These are phyloP conservation scores for Fusarium xyrophilum DNA, from an alignment of 2,329 filamentous ascomycete species.

Conservation along the genomic window DNA sequence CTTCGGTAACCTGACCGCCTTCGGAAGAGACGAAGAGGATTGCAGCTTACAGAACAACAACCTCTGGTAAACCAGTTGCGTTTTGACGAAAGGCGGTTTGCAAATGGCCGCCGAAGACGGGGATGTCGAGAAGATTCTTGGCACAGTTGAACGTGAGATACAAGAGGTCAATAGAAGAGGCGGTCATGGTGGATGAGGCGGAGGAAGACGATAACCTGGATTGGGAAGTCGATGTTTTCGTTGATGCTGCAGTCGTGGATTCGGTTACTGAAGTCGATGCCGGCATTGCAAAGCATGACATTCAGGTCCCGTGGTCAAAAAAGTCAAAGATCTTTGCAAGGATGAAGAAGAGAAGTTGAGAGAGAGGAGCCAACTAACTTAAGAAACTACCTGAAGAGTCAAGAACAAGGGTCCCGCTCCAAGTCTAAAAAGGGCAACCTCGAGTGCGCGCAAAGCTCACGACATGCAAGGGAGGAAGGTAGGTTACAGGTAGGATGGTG, in stretches of 20 bases:
- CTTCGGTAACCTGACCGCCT: constrained; percentile 6
- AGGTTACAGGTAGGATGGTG: background rate
- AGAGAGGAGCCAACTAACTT: background rate
- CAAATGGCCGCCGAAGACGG: constrained; percentile 75
- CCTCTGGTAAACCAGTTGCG: constrained; percentile 56
- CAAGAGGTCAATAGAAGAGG: constrained; percentile 70
- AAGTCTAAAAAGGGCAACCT: constrained; percentile 18
- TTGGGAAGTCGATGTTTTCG: constrained; percentile 3
- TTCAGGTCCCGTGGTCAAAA: background rate
- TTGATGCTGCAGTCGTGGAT: background rate
- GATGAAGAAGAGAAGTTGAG: background rate
- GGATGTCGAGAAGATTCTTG: constrained; percentile 71
- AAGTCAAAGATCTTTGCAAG: background rate
- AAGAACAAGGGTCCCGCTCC: constrained; percentile 15
- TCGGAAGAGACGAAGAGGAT: constrained; percentile 20
- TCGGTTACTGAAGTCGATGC: constrained; percentile 3
- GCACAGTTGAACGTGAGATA: constrained; percentile 91
- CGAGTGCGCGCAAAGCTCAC: constrained; percentile 14
- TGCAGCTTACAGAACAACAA: constrained; percentile 63
- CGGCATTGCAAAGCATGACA: constrained; percentile 10
- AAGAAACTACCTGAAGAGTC: background rate
- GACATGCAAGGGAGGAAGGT: background rate
- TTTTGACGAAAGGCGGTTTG: constrained; percentile 63
- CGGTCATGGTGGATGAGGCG: constrained; percentile 43
- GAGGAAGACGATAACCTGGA: background rate